phyloP scores from a whole-genome alignment of 2,329 filamentous ascomycete genomes.

The Trichoderma sp. region DNA sequence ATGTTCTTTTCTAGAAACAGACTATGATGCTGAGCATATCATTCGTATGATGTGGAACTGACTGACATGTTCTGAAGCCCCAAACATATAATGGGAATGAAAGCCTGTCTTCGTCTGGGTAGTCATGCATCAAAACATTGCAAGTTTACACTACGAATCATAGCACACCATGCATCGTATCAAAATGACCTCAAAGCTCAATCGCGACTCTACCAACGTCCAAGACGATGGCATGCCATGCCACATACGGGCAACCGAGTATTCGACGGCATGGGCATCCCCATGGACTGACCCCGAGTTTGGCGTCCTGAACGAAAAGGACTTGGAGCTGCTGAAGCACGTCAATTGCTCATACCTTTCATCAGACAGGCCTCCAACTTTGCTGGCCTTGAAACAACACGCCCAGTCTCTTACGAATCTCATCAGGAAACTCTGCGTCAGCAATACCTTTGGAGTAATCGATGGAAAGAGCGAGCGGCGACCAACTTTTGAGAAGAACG shows the following conservation, averaged over 20 bases:
- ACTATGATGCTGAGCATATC: background rate
- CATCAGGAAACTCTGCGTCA: conserved; percentile 47
- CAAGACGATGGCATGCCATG: background rate
- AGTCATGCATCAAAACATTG: background rate
- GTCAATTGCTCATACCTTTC: conserved; percentile 59
- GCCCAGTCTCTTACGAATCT: conserved; percentile 55
- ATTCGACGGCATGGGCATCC: conserved; percentile 29
- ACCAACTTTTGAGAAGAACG: conserved; percentile 37
- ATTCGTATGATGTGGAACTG: too few relatives aligned
- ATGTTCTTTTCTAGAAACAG: background rate
- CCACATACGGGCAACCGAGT: conserved; percentile 27
- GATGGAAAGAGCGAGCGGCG: conserved; percentile 27
- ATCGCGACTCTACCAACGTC: background rate
- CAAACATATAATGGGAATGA: background rate
- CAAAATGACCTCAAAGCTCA: background rate
- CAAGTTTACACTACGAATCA: background rate
- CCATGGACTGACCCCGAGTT: conserved; percentile 26
- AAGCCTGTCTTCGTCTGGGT: background rate
- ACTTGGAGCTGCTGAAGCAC: conserved; percentile 34
- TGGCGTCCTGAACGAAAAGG: conserved; percentile 23
- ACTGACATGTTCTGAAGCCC: background rate
- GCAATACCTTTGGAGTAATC: conserved; percentile 27
- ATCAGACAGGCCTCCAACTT: conserved; percentile 50
- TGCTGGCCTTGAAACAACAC: conserved; percentile 58
- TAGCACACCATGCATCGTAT: background rate